Percentiles rank a stretch among this genome's conserved stretches.
These are phyloP conservation scores for Sphenostylis stenocarpa DNA, from an alignment of 306 rosid species.

Conservation along the genomic window DNA sequence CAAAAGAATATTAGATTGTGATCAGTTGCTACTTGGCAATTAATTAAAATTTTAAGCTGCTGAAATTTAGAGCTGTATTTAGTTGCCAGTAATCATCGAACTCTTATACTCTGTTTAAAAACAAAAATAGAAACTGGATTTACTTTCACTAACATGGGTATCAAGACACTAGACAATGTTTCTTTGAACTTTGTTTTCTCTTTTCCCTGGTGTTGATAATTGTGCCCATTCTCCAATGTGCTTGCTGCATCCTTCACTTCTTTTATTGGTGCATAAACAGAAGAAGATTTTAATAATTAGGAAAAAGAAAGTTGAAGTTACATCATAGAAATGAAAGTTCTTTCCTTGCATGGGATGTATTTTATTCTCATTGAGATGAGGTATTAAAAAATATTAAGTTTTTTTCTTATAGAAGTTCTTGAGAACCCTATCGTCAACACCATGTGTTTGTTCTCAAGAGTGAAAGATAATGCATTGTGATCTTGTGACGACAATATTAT, in stretches of 20 bases:
- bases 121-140: not conserved
- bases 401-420: not conserved
- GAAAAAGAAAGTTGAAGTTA: not conserved
- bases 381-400: not conserved
- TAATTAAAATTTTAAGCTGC: not conserved
- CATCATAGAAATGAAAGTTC: not conserved
- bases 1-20: not conserved
- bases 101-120: too few species aligned
- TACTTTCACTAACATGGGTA: not conserved
- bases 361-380: not conserved
- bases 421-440: not conserved
- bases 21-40: not conserved
- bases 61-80: not conserved
- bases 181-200: not conserved
- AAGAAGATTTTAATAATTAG: not conserved
- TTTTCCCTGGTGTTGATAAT: not conserved
- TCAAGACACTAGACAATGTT: not conserved
- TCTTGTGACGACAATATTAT: not conserved
- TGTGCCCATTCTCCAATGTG: not conserved
- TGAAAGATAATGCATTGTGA: not conserved
- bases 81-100: not conserved
- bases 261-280: not conserved
- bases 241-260: not conserved
- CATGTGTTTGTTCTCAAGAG: not conserved
- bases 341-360: not conserved